A percentile compares a stretch with the other conserved stretches of the same genome.
Evolutionary conservation across 768 basidiomycete species (phyloP).

Genomic region (Amanita muscaria): DNA sequence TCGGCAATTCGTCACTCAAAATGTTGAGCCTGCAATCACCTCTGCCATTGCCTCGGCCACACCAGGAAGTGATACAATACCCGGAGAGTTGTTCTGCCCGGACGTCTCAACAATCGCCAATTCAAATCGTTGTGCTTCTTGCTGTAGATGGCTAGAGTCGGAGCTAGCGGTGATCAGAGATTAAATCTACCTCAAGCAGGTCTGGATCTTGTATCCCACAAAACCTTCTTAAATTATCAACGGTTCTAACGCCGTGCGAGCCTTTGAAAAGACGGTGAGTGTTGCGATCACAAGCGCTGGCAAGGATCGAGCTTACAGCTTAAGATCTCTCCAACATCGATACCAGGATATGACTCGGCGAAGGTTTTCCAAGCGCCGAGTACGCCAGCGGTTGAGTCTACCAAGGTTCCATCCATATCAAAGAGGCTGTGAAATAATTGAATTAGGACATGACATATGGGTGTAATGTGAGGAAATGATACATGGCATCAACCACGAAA

Average conservation of each 20-base stretch:
- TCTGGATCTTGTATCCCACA: constrained; percentile 61
- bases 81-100: constrained; percentile 39
- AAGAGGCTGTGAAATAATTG: constrained; percentile 41
- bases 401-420: constrained; percentile 79
- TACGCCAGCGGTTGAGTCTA: constrained; percentile 80
- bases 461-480: constrained; percentile 7
- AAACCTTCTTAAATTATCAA: constrained; percentile 68
- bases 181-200: constrained; percentile 50
- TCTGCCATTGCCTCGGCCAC: constrained; percentile 49
- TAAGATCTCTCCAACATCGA: constrained; percentile 53
- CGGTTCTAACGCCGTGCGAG: constrained; percentile 77
- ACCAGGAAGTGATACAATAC: constrained; percentile 70
- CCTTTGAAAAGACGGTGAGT: constrained; percentile 27
- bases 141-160: constrained; percentile 25
- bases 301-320: constrained; percentile 38
- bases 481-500: constrained; percentile 34
- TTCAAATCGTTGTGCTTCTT: constrained; percentile 74
- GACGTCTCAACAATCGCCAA: constrained; percentile 63
- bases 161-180: neutral
- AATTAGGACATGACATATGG: neutral
- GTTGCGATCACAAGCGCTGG: constrained; percentile 7
- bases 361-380: constrained; percentile 79
- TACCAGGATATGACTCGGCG: constrained; percentile 54
- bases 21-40: constrained; percentile 23
- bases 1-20: neutral